phyloP scores from a whole-genome alignment of 306 rosid species.

The Trichosanthes truncata region DNA sequence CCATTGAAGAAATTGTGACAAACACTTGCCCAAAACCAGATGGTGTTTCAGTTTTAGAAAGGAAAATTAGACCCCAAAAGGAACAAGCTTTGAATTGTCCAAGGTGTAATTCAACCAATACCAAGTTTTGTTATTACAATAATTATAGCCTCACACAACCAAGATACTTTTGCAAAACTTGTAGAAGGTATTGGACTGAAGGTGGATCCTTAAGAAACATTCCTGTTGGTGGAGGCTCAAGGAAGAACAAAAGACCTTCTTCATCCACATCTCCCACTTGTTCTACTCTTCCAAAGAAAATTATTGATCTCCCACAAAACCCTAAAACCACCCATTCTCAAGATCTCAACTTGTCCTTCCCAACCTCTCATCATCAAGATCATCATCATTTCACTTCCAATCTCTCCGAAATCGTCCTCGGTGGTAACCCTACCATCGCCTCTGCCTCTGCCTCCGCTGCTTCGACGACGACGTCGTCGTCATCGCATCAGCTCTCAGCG shows the following conservation, averaged over 20 bases:
- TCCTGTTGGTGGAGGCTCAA: constrained; percentile 82
- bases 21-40: constrained; percentile 29
- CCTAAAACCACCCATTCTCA: constrained; percentile 27
- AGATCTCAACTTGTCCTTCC: constrained; percentile 56
- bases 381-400: constrained; percentile 6
- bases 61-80: constrained; percentile 45
- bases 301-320: constrained; percentile 32
- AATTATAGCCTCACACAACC: constrained; percentile 84
- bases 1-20: constrained; percentile 41
- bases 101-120: constrained; percentile 70
- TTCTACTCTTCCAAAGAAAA: constrained; percentile 18
- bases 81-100: constrained; percentile 70
- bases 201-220: constrained; percentile 81
- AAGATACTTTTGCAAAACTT: constrained; percentile 73
- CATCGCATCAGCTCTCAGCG: constrained; percentile 34
- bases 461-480: not conserved
- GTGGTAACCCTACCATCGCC: constrained; percentile 5
- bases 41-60: constrained; percentile 17
- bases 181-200: constrained; percentile 89
- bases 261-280: constrained; percentile 12
- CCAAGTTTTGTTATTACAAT: constrained; percentile 85
- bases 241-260: constrained; percentile 64
- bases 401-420: constrained; percentile 17
- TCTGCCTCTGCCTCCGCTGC: not conserved
- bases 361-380: constrained; percentile 6